These are phyloP conservation scores for Pestalotiopsis sp. DNA, from an alignment of 2,329 filamentous ascomycete species.

Conservation along the genomic window DNA sequence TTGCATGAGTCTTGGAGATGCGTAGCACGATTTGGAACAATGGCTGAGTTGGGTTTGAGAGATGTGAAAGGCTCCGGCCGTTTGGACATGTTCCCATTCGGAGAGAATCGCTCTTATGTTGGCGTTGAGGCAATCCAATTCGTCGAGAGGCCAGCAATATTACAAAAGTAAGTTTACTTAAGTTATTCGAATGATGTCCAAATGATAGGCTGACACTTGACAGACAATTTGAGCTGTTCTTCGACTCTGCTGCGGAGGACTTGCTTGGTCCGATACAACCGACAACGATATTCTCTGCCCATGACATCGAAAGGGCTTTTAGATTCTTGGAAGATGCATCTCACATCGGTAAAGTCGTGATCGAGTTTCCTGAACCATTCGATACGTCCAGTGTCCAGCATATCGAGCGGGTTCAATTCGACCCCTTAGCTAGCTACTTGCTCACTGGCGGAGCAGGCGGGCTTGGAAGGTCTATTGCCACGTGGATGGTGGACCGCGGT, in stretches of 20 bases:
- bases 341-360: conserved; percentile 31
- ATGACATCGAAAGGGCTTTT: conserved; percentile 33
- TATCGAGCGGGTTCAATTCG: conserved; percentile 3
- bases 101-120: neutral
- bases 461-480: conserved; percentile 32
- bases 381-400: no score
- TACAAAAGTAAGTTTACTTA: neutral
- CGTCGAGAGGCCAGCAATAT: neutral
- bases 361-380: neutral
- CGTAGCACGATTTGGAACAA: conserved; percentile 30
- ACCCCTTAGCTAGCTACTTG: conserved; percentile 31
- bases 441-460: conserved; percentile 39
- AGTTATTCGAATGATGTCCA: no score
- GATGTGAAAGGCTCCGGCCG: conserved; percentile 24
- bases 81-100: neutral
- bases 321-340: conserved; percentile 37
- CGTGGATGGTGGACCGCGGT: conserved; percentile 33
- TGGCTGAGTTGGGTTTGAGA: conserved; percentile 32
- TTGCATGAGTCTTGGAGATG: conserved; percentile 30
- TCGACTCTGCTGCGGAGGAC: neutral
- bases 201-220: neutral
- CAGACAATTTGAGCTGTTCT: neutral
- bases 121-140: neutral
- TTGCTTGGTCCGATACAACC: neutral
- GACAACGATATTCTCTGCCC: conserved; percentile 23